Evolutionary conservation across 2,329 filamentous ascomycete species (phyloP).

Genomic region (Sporothrix sp.): DNA sequence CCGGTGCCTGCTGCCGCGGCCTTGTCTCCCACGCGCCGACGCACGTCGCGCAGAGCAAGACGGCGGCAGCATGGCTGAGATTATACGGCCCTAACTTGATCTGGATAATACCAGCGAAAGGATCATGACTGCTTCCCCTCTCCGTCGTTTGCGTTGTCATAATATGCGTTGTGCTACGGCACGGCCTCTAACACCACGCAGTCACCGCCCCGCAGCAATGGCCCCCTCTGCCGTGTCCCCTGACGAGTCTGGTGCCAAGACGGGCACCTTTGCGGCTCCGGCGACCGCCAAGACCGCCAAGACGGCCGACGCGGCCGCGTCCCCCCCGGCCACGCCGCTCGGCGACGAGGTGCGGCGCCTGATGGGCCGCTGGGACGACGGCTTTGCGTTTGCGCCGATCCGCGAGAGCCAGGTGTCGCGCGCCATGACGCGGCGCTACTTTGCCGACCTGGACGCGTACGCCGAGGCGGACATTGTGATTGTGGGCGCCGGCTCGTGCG

Average conservation of each 20-base stretch:
- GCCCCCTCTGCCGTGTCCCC: conserved; percentile 54
- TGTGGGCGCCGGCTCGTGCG: conserved; percentile 81
- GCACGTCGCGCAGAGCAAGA: neutral
- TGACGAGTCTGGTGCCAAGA: neutral
- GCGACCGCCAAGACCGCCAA: neutral
- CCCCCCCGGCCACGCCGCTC: conserved; percentile 20
- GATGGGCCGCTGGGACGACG: conserved; percentile 70
- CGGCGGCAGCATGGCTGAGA: conserved; percentile 26
- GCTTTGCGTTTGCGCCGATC: conserved; percentile 76
- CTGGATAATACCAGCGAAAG: conserved; percentile 57
- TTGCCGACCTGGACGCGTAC: conserved; percentile 76
- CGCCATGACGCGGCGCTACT: conserved; percentile 91
- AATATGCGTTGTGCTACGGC: too few relatives aligned
- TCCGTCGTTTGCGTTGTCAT: conserved; percentile 22
- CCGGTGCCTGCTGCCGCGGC: conserved; percentile 17
- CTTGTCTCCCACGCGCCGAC: neutral
- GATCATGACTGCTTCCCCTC: conserved; percentile 86
- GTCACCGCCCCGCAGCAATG: conserved; percentile 44
- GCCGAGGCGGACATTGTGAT: conserved; percentile 93
- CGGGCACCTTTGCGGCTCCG: conserved; percentile 36
- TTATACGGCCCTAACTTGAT: conserved; percentile 32
- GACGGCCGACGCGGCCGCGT: neutral
- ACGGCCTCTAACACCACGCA: conserved; percentile 20
- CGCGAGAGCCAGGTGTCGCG: conserved; percentile 87
- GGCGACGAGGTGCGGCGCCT: conserved; percentile 22